These are phyloP conservation scores for Phoma sp. DNA, from an alignment of 2,329 filamentous ascomycete genomes.

Conservation along the genomic window DNA sequence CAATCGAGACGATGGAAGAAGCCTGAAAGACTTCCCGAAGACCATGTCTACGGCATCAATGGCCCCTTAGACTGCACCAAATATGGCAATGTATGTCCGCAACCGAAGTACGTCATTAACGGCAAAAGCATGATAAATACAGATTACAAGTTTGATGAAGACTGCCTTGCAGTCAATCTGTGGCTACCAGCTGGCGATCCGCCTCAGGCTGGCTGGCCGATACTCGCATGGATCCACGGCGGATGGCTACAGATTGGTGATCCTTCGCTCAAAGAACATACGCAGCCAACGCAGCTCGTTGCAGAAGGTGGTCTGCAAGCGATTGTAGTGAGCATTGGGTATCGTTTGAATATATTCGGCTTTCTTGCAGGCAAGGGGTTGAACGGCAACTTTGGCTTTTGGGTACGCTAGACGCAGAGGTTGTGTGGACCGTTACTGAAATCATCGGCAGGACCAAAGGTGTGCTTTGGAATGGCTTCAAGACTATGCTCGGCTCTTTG, in stretches of 20 bases:
- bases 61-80: constrained; percentile 7
- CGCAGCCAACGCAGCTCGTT: constrained; percentile 12
- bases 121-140: constrained; percentile 3
- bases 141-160: constrained; percentile 9
- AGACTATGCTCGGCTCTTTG: neutral
- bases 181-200: constrained; percentile 8
- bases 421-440: neutral
- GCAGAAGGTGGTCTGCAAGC: constrained; percentile 8
- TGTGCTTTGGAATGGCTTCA: constrained; percentile 12
- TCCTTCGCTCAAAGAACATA: constrained; percentile 4
- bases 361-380: constrained; percentile 13
- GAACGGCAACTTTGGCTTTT: constrained; percentile 13
- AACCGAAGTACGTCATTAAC: constrained; percentile 9
- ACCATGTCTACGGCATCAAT: constrained; percentile 5
- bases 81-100: constrained; percentile 11
- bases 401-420: neutral
- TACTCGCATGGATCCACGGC: constrained; percentile 12
- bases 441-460: neutral
- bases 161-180: constrained; percentile 10
- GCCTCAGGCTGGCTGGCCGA: constrained; percentile 9
- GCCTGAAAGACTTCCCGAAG: constrained; percentile 7
- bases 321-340: constrained; percentile 13
- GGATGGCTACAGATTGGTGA: constrained; percentile 14
- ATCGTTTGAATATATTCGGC: constrained; percentile 16
- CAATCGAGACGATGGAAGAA: constrained; percentile 7